phyloP scores from a whole-genome alignment of 2,329 filamentous ascomycete species.

The Tolypocladium guangdongense region DNA sequence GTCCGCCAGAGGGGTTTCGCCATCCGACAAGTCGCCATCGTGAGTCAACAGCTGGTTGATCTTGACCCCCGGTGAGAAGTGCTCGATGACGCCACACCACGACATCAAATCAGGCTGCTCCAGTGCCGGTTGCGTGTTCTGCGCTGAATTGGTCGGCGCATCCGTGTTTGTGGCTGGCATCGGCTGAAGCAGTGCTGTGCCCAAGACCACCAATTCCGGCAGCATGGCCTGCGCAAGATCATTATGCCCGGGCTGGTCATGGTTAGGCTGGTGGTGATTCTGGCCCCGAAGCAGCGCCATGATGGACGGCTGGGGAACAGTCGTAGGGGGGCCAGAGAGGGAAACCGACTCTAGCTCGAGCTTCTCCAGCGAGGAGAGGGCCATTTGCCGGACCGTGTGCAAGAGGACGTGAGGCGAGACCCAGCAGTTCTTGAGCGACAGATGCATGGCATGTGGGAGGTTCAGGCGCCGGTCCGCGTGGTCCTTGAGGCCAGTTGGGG shows the following conservation, averaged over 20 bases:
- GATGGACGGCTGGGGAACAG: constrained; percentile 9
- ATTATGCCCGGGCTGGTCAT: background rate
- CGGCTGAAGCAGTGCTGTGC: background rate
- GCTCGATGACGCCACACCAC: constrained; percentile 31
- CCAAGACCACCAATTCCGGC: background rate
- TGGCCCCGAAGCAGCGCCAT: background rate
- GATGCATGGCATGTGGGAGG: constrained; percentile 44
- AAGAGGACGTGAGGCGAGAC: constrained; percentile 46
- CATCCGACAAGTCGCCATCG: background rate
- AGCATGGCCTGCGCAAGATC: constrained; percentile 3
- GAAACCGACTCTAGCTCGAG: constrained; percentile 56
- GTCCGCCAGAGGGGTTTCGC: background rate
- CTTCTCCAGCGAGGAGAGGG: constrained; percentile 33
- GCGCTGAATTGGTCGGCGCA: background rate
- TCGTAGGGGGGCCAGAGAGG: constrained; percentile 36
- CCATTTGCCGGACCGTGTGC: constrained; percentile 37
- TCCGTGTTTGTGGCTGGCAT: background rate
- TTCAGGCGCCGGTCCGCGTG: constrained; percentile 29
- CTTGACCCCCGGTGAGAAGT: constrained; percentile 27
- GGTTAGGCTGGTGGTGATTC: background rate
- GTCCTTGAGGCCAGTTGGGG: constrained; percentile 16
- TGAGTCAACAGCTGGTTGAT: constrained; percentile 7
- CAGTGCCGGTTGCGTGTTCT: constrained; percentile 1
- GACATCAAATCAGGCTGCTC: constrained; percentile 21
- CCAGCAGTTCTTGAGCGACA: constrained; percentile 62